These are phyloP conservation scores for Centrapalus pauciflorus DNA, from an alignment of 129 eudicot genomes.

Conservation along the genomic window DNA sequence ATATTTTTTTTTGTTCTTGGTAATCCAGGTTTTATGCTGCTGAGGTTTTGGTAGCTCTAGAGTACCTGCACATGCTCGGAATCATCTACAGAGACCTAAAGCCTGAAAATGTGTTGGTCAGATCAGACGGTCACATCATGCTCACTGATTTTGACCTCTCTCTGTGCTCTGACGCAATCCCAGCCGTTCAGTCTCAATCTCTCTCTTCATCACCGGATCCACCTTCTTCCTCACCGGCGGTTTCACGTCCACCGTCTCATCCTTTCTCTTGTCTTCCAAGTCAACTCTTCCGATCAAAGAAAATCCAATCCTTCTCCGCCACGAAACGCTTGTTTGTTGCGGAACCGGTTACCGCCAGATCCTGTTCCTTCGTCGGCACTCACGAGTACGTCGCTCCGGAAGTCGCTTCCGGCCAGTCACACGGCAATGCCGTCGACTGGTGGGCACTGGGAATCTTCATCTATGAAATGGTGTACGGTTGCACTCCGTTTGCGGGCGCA, in stretches of 20 bases:
- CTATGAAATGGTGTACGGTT: slow-evolving; percentile 89
- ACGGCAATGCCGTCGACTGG: slow-evolving; percentile 96
- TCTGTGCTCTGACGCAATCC: slow-evolving; percentile 74
- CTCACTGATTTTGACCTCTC: slow-evolving; percentile 94
- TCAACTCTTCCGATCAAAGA: slow-evolving; percentile 80
- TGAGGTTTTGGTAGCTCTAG: slow-evolving; percentile 87
- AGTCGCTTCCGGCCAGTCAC: slow-evolving; percentile 81
- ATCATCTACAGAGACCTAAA: slow-evolving; percentile 92
- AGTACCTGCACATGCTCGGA: slow-evolving; percentile 90
- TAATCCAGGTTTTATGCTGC: slow-evolving; percentile 87
- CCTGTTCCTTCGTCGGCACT: slow-evolving; percentile 90
- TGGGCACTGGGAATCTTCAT: slow-evolving; percentile 91
- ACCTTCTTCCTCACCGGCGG: slow-evolving; percentile 33
- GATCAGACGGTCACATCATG: slow-evolving; percentile 99
- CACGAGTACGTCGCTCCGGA: slow-evolving; percentile 97
- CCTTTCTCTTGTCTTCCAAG: slow-evolving; percentile 55
- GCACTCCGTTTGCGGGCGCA: slow-evolving; percentile 75
- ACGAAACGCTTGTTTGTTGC: slow-evolving; percentile 69
- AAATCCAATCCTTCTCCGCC: slow-evolving; percentile 44
- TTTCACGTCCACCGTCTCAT: slow-evolving; percentile 9
- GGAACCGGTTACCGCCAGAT: slow-evolving; percentile 81
- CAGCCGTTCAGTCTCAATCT: slow-evolving; percentile 76
- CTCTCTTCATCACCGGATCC: slow-evolving; percentile 37
- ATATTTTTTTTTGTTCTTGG: neutral
- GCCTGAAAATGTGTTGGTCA: slow-evolving; percentile 90